Evolutionary conservation across 2,329 filamentous ascomycete species (phyloP).

Genomic region (Fusarium napiforme): DNA sequence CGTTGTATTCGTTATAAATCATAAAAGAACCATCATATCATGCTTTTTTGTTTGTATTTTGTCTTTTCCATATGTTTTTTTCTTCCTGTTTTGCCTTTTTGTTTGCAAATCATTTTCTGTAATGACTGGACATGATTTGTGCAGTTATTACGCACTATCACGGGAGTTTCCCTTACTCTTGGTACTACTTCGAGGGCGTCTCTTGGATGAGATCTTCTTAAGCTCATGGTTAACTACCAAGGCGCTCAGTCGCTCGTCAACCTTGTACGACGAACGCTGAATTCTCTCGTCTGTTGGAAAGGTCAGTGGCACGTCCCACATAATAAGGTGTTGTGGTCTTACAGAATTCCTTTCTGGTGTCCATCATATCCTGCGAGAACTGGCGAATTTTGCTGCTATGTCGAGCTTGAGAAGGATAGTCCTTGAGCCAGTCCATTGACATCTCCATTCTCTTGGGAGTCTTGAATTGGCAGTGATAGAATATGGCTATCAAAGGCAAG

Average conservation of each 20-base stretch:
- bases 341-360: conserved; percentile 52
- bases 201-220: conserved; percentile 53
- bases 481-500: conserved; percentile 53
- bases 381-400: conserved; percentile 46
- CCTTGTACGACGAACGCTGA: conserved; percentile 47
- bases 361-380: conserved; percentile 48
- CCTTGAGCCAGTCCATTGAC: conserved; percentile 52
- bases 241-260: conserved; percentile 49
- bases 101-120: conserved; percentile 20
- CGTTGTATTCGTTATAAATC: conserved; percentile 33
- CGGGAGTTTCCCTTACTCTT: conserved; percentile 45
- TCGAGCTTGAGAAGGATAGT: conserved; percentile 41
- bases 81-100: conserved; percentile 21
- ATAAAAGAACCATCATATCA: conserved; percentile 19
- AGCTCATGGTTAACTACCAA: conserved; percentile 54
- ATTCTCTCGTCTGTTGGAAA: conserved; percentile 45
- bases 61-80: conserved; percentile 20
- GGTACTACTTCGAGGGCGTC: conserved; percentile 40
- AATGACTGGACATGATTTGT: conserved; percentile 32
- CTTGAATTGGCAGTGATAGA: conserved; percentile 56
- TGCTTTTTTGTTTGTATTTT: conserved; percentile 21
- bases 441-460: conserved; percentile 55
- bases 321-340: conserved; percentile 27
- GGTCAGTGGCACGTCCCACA: conserved; percentile 30
- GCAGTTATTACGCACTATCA: conserved; percentile 35